Percentiles rank a stretch among this genome's conserved stretches.
Evolutionary conservation across 2,329 filamentous ascomycete genomes (phyloP).

Genomic region (Cladosporium austrohemisphaericum): DNA sequence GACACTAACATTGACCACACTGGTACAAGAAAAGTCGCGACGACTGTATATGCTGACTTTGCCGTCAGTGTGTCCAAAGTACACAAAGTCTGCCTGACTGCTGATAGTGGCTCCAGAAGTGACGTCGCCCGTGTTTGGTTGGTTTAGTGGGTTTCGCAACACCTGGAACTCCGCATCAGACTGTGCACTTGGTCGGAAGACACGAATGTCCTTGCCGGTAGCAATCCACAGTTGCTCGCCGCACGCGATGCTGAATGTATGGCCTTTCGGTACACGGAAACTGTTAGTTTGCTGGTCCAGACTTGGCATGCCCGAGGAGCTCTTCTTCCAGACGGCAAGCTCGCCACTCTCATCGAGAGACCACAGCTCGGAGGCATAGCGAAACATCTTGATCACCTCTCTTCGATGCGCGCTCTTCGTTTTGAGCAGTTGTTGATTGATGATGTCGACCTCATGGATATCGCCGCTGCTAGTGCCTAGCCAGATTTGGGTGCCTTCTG

Average conservation of each 20-base stretch:
- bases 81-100: conserved; percentile 72
- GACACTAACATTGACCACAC: conserved; percentile 77
- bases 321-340: conserved; percentile 81
- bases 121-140: conserved; percentile 76
- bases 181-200: conserved; percentile 71
- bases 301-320: conserved; percentile 67
- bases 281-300: conserved; percentile 70
- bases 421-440: conserved; percentile 64
- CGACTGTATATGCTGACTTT: conserved; percentile 92
- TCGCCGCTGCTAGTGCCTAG: conserved; percentile 86
- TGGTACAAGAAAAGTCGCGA: conserved; percentile 71
- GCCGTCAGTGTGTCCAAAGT: conserved; percentile 88
- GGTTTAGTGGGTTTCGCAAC: conserved; percentile 64
- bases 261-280: conserved; percentile 73
- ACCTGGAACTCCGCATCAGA: conserved; percentile 71
- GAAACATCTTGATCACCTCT: conserved; percentile 79
- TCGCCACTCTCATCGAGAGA: conserved; percentile 86
- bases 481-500: conserved; percentile 82
- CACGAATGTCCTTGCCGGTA: conserved; percentile 76
- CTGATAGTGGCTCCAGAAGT: conserved; percentile 76
- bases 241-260: conserved; percentile 86
- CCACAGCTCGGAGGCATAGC: conserved; percentile 88
- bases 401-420: conserved; percentile 72
- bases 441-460: conserved; percentile 81
- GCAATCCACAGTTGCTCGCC: conserved; percentile 84